Percentiles rank a stretch among this genome's conserved stretches.
phyloP scores from a whole-genome alignment of 768 basidiomycete species.

The Clitopilus hobsonii region DNA sequence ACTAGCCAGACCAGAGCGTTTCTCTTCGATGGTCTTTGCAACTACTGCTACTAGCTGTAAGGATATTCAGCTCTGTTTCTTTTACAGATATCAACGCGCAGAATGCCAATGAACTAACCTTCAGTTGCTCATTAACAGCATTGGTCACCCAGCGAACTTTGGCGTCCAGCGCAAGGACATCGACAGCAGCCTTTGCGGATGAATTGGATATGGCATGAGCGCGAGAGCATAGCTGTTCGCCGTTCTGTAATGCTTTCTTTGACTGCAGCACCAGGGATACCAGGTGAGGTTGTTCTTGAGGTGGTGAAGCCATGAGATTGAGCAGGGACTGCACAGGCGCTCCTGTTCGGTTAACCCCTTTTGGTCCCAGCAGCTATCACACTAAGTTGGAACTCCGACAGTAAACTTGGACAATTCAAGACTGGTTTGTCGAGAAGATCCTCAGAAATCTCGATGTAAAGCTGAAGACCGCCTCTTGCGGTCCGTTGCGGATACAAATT shows the following conservation, averaged over 20 bases:
- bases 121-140: constrained; percentile 72
- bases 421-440: too few species aligned
- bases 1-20: constrained; percentile 53
- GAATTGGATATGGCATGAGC: constrained; percentile 61
- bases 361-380: too few species aligned
- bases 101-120: constrained; percentile 36
- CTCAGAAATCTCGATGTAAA: too few species aligned
- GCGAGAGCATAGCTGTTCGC: constrained; percentile 67
- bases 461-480: too few species aligned
- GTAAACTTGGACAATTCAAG: too few species aligned
- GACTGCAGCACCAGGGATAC: constrained; percentile 76
- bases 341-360: too few species aligned
- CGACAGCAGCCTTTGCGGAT: constrained; percentile 62
- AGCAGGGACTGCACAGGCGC: too few species aligned
- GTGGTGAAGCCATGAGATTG: constrained; percentile 14
- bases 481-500: too few species aligned
- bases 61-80: not conserved
- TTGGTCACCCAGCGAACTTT: constrained; percentile 76
- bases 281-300: constrained; percentile 52
- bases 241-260: constrained; percentile 77
- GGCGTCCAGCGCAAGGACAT: constrained; percentile 74
- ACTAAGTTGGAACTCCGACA: too few species aligned
- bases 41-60: constrained; percentile 67
- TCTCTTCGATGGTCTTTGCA: constrained; percentile 71
- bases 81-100: not conserved